Evolutionary conservation across 2,329 filamentous ascomycete genomes (phyloP).

Genomic region (Rutstroemia sp.): DNA sequence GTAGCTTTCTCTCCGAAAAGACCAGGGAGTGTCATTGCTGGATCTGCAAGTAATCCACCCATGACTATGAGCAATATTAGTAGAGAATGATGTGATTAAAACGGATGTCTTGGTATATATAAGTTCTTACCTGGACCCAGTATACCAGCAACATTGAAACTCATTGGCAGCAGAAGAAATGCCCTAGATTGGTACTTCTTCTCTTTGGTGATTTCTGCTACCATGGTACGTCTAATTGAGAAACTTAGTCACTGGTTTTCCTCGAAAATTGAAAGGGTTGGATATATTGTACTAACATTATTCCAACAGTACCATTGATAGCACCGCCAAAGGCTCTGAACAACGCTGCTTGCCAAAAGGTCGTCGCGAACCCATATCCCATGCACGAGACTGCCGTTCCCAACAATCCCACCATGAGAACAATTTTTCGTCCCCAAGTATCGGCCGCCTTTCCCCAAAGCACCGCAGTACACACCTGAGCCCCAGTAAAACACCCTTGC

Average conservation of each 20-base stretch:
- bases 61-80: slow-evolving; percentile 19
- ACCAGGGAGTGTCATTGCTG: slow-evolving; percentile 30
- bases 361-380: slow-evolving; percentile 60
- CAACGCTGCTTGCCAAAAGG: slow-evolving; percentile 66
- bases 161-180: slow-evolving; percentile 45
- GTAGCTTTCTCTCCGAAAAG: slow-evolving; percentile 29
- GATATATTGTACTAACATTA: slow-evolving; percentile 50
- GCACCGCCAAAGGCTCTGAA: slow-evolving; percentile 66
- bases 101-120: not conserved
- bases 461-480: slow-evolving; percentile 77
- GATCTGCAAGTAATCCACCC: slow-evolving; percentile 38
- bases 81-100: not conserved
- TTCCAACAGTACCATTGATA: slow-evolving; percentile 67
- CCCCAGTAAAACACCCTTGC: slow-evolving; percentile 71
- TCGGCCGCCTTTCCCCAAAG: slow-evolving; percentile 70
- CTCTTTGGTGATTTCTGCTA: slow-evolving; percentile 61
- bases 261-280: not conserved
- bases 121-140: slow-evolving; percentile 47
- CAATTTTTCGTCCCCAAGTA: slow-evolving; percentile 66
- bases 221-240: slow-evolving; percentile 54
- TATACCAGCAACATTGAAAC: slow-evolving; percentile 52
- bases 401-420: slow-evolving; percentile 66
- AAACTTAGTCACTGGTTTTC: not conserved
- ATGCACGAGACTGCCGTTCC: slow-evolving; percentile 55
- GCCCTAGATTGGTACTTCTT: slow-evolving; percentile 47